Base-by-base conservation (phyloP, 164 flowering plant species). In the Chimonanthus praecox region DNA sequence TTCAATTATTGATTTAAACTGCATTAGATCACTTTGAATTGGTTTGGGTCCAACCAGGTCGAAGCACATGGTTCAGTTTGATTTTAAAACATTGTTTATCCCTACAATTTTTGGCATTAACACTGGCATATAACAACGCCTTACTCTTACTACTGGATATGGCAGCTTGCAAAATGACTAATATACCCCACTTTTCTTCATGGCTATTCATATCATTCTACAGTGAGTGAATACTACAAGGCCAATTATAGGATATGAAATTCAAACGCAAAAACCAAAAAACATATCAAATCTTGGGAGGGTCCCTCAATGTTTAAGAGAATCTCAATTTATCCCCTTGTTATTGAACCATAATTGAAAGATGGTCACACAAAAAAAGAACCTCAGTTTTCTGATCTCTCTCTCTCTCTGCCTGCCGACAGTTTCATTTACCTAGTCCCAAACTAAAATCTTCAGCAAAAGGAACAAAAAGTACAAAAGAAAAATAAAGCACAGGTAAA, bases 341-440 rank as follows among this genome's bases (percentile, higher is more conserved):
- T 66, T 48, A 45, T 45, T 44, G 5, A 44, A 11, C 68, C 68
- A 66, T 66, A 66, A 66, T 33, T 66, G 68, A 45, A 44, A 46
- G 49, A 2, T 13, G 49, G 18, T 4, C 45, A 66, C 45, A 45
- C 15, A 6, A 66, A 13, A 46, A 44, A 13, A 47, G 61, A 46
- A 67, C 18, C 64, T 33, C 61, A 45, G 47, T 44, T 67, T 73
- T 63, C 61, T 43, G 8, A 16, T 20, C 51, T 43, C 54, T 46
- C 16, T 4, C 9, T 11, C 20, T 51, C 49, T 58, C 20, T 69
- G 64, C 73, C 79, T 74, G 70, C 82, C 82, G 82, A 80, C 82
- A 73, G 75, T 76, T 68, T n/a, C 15, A 60, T 71, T 65, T 65
- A 20, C 49, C 33, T 13, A 45, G 15, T 33, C 33, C 68, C 68